Evolutionary conservation across 2,329 filamentous ascomycete species (phyloP), one percentile per base, ranked within the genome.

Genomic region (Catunica adiposa): DNA sequence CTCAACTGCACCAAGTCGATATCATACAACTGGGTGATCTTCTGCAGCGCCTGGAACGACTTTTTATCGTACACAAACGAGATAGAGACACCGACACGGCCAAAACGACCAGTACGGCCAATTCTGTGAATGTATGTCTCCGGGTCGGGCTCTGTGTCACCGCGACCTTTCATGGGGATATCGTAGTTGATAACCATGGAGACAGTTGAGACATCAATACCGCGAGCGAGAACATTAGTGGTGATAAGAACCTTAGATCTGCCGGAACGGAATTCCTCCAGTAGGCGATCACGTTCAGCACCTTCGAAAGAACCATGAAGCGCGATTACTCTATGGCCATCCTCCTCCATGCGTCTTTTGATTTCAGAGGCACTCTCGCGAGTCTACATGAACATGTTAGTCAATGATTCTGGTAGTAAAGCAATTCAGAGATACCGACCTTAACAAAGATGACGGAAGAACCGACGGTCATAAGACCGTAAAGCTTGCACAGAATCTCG

Each of bases 171-270:
- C 73, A 84, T 85, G 23, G 84, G 84, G 57, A 88, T 84, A 62
- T 88, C 84, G 70, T 98, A 98, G 74, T 98, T 98, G 74, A 98
- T 89, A 55, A 98, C 92, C 83, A 98, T 92, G 8, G 89, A 95
- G 14, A 98, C 92, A 26, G 71, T 94, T 69, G 66, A 97, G 73
- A 82, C 79, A 65, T 98, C 92, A 64, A 98, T 97, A 66, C 92
- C 92, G 65, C 92, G 89, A 7, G 92, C 86, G 58, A 98, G 78
- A 38, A 98, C 89, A 65, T 98, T 98, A 62, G 92, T 98, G 1
- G 92, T 94, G 65, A 98, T 96, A 60, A 98, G 82, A 7, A 98
- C 92, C 73, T 98, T 98, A 64, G 88, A 88, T 58, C 83, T 78
- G 40, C 90, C 90, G 47, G 72, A 78, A 58, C 92, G 83, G 78